These are phyloP conservation scores for Calonectria montana DNA, from an alignment of 2,329 filamentous ascomycete species.

Conservation along the genomic window DNA sequence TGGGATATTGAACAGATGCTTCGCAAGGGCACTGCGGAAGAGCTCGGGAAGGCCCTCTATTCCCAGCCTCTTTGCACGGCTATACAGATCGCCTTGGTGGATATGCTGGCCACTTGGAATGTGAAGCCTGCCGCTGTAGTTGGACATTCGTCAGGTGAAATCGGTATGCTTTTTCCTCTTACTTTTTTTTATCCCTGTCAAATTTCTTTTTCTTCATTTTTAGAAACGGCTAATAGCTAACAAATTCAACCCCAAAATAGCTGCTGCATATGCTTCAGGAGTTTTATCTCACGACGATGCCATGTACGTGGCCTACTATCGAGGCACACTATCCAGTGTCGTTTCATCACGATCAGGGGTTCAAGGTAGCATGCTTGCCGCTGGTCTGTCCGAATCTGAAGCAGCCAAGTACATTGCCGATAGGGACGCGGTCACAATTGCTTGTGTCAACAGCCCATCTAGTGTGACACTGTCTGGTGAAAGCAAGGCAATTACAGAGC, in stretches of 20 bases:
- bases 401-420: not conserved
- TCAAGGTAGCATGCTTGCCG: conserved; percentile 41
- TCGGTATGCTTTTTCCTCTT: conserved; percentile 31
- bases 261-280: conserved; percentile 55
- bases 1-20: not conserved
- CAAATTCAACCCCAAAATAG: conserved; percentile 15
- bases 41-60: not conserved
- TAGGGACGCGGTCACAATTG: conserved; percentile 36
- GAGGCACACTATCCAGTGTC: conserved; percentile 41
- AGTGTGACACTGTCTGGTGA: conserved; percentile 62
- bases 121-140: conserved; percentile 51
- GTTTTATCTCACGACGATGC: conserved; percentile 34
- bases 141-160: conserved; percentile 60
- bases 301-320: conserved; percentile 61
- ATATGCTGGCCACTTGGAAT: conserved; percentile 53
- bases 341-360: not conserved
- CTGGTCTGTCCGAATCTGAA: conserved; percentile 20
- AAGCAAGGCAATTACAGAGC: conserved; percentile 51
- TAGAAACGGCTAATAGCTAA: not conserved
- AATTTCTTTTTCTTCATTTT: not conserved
- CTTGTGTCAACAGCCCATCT: conserved; percentile 61
- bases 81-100: conserved; percentile 57
- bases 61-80: conserved; percentile 54
- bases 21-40: not conserved
- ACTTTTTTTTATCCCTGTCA: not conserved